These are phyloP conservation scores for Candida koratica DNA, from an alignment of 805 yeast genomes.

Conservation along the genomic window DNA sequence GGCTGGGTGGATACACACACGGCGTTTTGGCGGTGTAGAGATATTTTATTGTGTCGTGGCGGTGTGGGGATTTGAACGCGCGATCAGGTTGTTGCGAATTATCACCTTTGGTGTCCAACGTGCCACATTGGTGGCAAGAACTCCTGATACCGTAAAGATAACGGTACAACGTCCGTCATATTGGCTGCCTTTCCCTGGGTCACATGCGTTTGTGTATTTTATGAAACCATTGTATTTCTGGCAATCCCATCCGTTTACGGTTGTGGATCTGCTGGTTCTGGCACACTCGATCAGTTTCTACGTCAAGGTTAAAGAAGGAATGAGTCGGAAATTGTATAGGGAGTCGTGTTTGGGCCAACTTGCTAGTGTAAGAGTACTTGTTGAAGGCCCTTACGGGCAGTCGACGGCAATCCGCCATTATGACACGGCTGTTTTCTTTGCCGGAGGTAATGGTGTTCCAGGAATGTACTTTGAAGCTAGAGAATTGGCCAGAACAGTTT, in stretches of 20 bases:
- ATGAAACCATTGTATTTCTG: slow-evolving; percentile 30
- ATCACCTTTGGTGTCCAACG: slow-evolving; percentile 31
- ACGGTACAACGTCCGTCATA: slow-evolving; percentile 28
- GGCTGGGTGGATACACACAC: slow-evolving; percentile 44
- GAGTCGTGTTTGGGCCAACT: slow-evolving; percentile 22
- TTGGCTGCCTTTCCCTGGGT: slow-evolving; percentile 36
- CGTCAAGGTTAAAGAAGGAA: slow-evolving; percentile 47
- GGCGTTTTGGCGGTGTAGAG: slow-evolving; percentile 27
- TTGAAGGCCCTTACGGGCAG: slow-evolving; percentile 66
- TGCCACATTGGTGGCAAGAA: slow-evolving; percentile 25
- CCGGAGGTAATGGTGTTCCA: slow-evolving; percentile 75
- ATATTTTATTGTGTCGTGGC: slow-evolving; percentile 30
- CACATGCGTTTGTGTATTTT: slow-evolving; percentile 33
- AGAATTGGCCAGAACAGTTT: slow-evolving; percentile 11
- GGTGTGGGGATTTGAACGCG: slow-evolving; percentile 35
- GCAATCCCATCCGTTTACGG: slow-evolving; percentile 42
- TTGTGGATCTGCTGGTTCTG: slow-evolving; percentile 19
- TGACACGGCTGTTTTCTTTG: slow-evolving; percentile 53
- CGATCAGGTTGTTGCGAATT: slow-evolving; percentile 25
- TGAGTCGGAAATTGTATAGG: slow-evolving; percentile 35
- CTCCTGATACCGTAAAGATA: slow-evolving; percentile 32
- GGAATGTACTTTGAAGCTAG: slow-evolving; percentile 41
- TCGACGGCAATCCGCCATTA: slow-evolving; percentile 44
- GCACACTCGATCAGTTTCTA: slow-evolving; percentile 22
- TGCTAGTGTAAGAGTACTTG: slow-evolving; percentile 21